Percentiles rank a stretch among this genome's conserved stretches.
Evolutionary conservation across 495 filamentous ascomycete genomes (phyloP).

Genomic region (Podospora comata): DNA sequence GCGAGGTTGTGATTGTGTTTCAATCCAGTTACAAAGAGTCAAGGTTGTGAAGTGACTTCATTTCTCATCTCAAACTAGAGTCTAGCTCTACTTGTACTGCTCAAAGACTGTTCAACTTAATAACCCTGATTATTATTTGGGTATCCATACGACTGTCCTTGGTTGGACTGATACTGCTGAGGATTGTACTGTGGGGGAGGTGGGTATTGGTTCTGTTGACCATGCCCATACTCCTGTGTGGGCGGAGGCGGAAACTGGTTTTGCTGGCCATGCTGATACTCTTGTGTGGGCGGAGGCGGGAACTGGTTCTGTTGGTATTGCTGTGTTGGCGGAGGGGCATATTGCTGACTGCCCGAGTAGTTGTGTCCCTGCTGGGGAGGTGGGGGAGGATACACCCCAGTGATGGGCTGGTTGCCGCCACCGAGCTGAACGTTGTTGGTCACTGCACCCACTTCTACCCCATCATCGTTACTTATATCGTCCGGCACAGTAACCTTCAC

Average conservation of each 20-base stretch:
- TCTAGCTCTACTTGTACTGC: no score
- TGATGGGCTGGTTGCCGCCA: slow-evolving; percentile 26
- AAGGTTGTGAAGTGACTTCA: no score
- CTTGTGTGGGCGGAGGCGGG: slow-evolving; percentile 18
- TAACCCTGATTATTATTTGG: not conserved
- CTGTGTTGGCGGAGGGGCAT: slow-evolving; percentile 13
- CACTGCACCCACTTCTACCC: slow-evolving; percentile 31
- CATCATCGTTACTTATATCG: slow-evolving; percentile 38
- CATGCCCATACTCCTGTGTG: slow-evolving; percentile 16
- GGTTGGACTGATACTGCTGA: slow-evolving; percentile 11
- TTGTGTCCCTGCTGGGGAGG: slow-evolving; percentile 6
- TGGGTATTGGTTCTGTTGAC: slow-evolving; percentile 2
- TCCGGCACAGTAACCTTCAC: slow-evolving; percentile 38
- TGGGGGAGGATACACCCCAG: slow-evolving; percentile 1
- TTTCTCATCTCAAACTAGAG: no score
- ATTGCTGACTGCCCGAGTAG: not conserved
- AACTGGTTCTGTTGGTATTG: slow-evolving; percentile 20
- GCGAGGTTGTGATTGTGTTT: no score
- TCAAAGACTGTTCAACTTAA: not conserved
- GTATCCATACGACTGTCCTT: not conserved
- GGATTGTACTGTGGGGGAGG: slow-evolving; percentile 13
- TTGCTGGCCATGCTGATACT: slow-evolving; percentile 18
- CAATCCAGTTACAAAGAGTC: no score
- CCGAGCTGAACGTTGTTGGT: slow-evolving; percentile 27
- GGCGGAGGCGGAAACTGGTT: slow-evolving; percentile 20